These are phyloP conservation scores for Schizopora paradoxa DNA, from an alignment of 1,284 basidiomycete species.

Conservation along the genomic window DNA sequence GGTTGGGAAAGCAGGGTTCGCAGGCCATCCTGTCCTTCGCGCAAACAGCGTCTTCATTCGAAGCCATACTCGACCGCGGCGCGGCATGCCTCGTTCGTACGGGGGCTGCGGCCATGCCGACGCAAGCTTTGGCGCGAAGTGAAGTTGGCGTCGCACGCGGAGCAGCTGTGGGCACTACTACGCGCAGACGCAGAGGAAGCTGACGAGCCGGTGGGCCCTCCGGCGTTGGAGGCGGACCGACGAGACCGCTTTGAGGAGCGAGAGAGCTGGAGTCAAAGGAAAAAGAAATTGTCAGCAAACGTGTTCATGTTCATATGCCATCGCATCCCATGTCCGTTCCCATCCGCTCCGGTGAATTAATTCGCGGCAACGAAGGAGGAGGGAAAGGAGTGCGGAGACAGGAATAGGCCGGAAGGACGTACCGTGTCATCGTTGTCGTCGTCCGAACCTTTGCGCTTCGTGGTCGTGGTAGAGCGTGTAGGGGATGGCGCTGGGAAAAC, in stretches of 20 bases:
- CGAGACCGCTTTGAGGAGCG: constrained; percentile 18
- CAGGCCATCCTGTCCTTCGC: background rate
- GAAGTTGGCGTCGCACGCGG: constrained; percentile 67
- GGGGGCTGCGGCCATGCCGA: constrained; percentile 48
- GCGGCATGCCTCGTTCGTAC: constrained; percentile 60
- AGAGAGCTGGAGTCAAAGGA: constrained; percentile 14
- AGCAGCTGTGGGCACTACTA: constrained; percentile 44
- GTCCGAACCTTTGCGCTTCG: constrained; percentile 42
- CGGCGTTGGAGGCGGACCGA: constrained; percentile 5
- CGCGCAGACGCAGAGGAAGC: constrained; percentile 17
- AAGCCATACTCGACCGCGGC: constrained; percentile 67
- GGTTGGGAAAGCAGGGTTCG: background rate
- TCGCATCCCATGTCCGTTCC: too few species aligned
- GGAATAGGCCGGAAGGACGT: constrained; percentile 25
- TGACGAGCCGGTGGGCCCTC: background rate
- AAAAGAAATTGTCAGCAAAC: background rate
- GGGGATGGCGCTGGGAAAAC: constrained; percentile 20
- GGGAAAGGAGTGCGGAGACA: constrained; percentile 6
- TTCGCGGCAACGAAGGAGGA: background rate
- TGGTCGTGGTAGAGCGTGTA: constrained; percentile 18
- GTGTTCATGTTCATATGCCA: too few species aligned
- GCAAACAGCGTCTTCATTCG: constrained; percentile 47
- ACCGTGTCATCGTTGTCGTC: constrained; percentile 43
- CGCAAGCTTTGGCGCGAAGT: constrained; percentile 48
- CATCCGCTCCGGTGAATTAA: background rate